Percentiles rank a stretch among this genome's conserved stretches.
Evolutionary conservation across 2,329 filamentous ascomycete genomes (phyloP).

Genomic region (Penicillium corylophilum): DNA sequence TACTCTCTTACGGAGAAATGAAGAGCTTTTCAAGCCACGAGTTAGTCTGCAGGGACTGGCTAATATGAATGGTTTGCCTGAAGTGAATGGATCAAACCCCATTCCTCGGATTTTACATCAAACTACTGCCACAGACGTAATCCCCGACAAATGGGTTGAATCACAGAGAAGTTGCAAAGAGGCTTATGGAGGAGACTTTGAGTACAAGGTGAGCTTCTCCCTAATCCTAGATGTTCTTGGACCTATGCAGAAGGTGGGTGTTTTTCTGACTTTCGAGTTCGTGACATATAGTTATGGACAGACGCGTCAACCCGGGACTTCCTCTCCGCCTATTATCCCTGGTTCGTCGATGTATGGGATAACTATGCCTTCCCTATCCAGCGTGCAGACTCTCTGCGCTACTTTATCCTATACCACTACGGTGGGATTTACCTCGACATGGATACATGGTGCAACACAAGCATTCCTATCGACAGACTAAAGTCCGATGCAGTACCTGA

Average conservation of each 20-base stretch:
- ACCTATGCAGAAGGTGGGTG: neutral
- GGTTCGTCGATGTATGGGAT: constrained; percentile 11
- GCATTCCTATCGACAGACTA: neutral
- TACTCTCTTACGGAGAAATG: constrained; percentile 2
- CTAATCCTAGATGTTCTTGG: too few species aligned
- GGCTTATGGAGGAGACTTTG: constrained; percentile 7
- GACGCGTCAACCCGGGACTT: constrained; percentile 5
- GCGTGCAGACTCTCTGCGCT: constrained; percentile 4
- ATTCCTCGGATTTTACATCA: constrained; percentile 6
- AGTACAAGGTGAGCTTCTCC: constrained; percentile 3
- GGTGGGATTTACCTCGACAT: constrained; percentile 9
- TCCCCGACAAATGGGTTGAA: constrained; percentile 4
- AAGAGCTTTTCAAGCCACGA: constrained; percentile 3
- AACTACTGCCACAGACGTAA: constrained; percentile 1
- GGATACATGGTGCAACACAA: constrained; percentile 6
- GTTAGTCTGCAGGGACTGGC: neutral
- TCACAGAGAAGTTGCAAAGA: constrained; percentile 2
- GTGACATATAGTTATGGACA: constrained; percentile 2
- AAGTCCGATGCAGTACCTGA: neutral
- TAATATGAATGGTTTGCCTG: neutral
- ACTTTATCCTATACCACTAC: constrained; percentile 6
- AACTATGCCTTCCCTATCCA: constrained; percentile 11
- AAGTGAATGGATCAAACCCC: neutral
- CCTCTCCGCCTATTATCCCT: constrained; percentile 2
- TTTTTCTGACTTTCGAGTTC: neutral